Evolutionary conservation across 2,329 filamentous ascomycete genomes (phyloP), one percentile per base, ranked within the genome.

Genomic region (Fonsecaea pedrosoi): DNA sequence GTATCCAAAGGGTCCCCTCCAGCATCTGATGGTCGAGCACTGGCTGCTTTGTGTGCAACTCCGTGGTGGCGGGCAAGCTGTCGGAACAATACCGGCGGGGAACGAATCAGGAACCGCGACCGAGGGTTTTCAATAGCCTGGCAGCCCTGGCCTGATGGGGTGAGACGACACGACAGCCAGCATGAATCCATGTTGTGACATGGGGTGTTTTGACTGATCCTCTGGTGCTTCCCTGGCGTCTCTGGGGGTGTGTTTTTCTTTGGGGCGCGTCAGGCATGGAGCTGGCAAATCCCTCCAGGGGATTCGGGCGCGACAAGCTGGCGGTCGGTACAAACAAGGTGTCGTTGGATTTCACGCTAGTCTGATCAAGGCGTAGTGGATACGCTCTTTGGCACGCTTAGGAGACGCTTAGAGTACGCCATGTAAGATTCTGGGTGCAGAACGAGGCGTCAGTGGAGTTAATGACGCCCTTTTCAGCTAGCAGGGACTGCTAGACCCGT

Each of bases 131-230:
- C 65, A 64, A 53, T 69, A 66, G 65, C 38, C 7, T 12, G 45
- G 2, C 45, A 9, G 13, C 9, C 42, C 54, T 55, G 67, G 37
- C 69, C 60, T 62, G 69, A 63, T 68, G 68, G 62, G 65, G 25
- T 66, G 63, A 64, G 66, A 70, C 65, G 63, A 60, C 59, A 25
- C 25, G 25, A 25, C 25, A 25, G 25, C 25, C 60, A 68, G 60
- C 48, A 60, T 65, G 54, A 66, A 64, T 66, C 66, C 66, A 70
- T 70, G 68, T 68, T 70, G 68, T 70, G 68, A 70, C 68, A 70
- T 70, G 68, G 66, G 65, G 64, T 66, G 66, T 70, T 70, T 70
- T 61, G 60, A 56, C 62, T 66, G 60, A 61, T 61, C 55, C 54
- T 59, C 45, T 40, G 35, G 54, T 64, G 40, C 50, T 50, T 61